Percentiles rank a stretch among this genome's conserved stretches.
Evolutionary conservation across 805 yeast species (phyloP).

Genomic region (Metschnikowia arizonensis): DNA sequence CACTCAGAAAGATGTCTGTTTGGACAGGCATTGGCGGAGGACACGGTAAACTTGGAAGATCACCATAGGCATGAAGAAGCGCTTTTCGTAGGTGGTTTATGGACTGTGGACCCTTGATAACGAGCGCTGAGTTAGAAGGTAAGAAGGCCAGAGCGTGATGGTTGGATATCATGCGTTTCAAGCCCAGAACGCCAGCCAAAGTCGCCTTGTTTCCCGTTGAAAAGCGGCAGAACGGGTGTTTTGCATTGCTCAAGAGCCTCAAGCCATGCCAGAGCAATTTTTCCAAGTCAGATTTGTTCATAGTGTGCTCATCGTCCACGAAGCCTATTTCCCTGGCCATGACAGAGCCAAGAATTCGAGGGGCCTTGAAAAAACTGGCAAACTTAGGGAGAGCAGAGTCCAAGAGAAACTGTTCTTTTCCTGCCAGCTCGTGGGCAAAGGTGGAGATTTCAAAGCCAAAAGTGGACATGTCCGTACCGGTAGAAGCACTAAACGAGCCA

Average conservation of each 20-base stretch:
- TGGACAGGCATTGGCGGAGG: background rate
- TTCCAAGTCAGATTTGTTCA: constrained; percentile 42
- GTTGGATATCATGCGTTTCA: constrained; percentile 28
- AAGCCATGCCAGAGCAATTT: constrained; percentile 59
- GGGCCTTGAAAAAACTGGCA: constrained; percentile 47
- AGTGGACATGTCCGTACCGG: constrained; percentile 63
- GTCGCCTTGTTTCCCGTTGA: constrained; percentile 63
- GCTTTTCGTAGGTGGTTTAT: constrained; percentile 50
- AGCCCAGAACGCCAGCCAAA: constrained; percentile 8
- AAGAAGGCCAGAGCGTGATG: constrained; percentile 42
- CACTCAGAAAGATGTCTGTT: constrained; percentile 12
- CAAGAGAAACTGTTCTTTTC: constrained; percentile 34
- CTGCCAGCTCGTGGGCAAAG: constrained; percentile 20
- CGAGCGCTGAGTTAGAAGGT: constrained; percentile 52
- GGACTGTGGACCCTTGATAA: constrained; percentile 64
- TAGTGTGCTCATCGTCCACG: constrained; percentile 61
- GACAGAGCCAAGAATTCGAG: constrained; percentile 42
- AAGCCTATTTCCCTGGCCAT: constrained; percentile 54
- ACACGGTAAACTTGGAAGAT: background rate
- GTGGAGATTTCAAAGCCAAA: constrained; percentile 61
- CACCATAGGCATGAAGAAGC: constrained; percentile 36
- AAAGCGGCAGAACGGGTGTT: constrained; percentile 57
- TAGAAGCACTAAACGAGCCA: constrained; percentile 63
- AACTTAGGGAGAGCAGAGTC: constrained; percentile 47
- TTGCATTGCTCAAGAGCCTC: constrained; percentile 43